A percentile compares a stretch with the other conserved stretches of the same genome.
Evolutionary conservation across 139 green algal species (phyloP).

Genomic region (Prasinococcaceae sp.): DNA sequence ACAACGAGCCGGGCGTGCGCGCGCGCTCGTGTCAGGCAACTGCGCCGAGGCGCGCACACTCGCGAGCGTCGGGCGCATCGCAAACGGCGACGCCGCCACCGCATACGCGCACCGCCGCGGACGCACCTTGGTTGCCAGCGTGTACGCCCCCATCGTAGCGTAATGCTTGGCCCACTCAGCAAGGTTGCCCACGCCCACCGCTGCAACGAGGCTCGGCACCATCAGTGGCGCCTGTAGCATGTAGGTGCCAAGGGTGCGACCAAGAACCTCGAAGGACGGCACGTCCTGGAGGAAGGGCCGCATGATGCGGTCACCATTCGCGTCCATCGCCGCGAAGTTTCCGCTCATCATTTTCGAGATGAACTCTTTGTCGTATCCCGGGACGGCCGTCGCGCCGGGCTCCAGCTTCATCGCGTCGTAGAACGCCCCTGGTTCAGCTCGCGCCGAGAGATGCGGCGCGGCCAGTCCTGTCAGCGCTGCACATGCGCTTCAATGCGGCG

Average conservation of each 20-base stretch:
- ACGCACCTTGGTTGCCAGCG: background rate
- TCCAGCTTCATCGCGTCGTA: constrained; percentile 73
- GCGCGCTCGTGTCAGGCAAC: no score
- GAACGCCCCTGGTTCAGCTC: no score
- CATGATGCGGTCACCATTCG: constrained; percentile 48
- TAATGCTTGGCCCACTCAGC: no score
- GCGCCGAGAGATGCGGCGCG: no score
- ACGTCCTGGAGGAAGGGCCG: constrained; percentile 80
- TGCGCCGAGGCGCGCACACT: background rate
- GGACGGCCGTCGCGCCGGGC: background rate
- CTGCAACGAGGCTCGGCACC: no score
- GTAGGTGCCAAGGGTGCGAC: no score
- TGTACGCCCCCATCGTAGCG: constrained; percentile 7
- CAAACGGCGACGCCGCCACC: background rate
- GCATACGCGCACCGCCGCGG: background rate
- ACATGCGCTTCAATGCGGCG: constrained; percentile 30
- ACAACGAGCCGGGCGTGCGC: no score
- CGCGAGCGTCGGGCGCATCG: background rate
- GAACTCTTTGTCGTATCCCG: background rate
- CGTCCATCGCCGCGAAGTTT: constrained; percentile 71
- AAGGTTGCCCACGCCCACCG: no score
- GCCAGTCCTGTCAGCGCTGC: no score
- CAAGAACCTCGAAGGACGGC: no score
- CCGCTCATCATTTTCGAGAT: constrained; percentile 26
- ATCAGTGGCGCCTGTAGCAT: no score